Evolutionary conservation across 306 rosid species (phyloP).

Genomic region (Elaeagnus macrophylla): DNA sequence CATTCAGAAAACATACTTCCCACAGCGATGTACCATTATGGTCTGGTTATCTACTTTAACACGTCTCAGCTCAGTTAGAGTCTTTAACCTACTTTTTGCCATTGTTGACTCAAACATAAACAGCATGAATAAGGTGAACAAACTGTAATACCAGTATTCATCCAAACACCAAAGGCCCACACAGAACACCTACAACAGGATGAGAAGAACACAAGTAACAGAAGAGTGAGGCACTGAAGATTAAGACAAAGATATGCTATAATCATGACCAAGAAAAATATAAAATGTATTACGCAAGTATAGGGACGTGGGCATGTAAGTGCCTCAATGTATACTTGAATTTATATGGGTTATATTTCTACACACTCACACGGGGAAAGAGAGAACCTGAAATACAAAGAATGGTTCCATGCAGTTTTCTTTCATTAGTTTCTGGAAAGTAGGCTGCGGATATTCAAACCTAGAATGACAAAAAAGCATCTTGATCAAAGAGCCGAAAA

Average conservation of each 20-base stretch:
- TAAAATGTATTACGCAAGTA: too few relatives aligned
- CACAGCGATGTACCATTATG: conserved; percentile 85
- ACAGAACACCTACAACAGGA: conserved; percentile 68
- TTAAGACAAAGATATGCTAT: not conserved
- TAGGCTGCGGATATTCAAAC: conserved; percentile 95
- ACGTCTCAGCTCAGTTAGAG: conserved; percentile 91
- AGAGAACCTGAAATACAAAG: conserved; percentile 87
- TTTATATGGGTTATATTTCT: too few relatives aligned
- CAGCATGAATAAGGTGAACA: conserved; percentile 92
- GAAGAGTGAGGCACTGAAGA: conserved; percentile 14
- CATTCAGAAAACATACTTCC: conserved; percentile 63
- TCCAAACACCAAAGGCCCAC: conserved; percentile 99
- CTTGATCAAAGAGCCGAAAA: not conserved
- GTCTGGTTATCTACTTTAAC: conserved; percentile 93
- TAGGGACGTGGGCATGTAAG: too few relatives aligned
- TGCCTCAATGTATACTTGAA: too few relatives aligned
- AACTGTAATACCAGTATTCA: conserved; percentile 97
- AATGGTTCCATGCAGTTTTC: conserved; percentile 97
- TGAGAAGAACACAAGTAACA: conserved; percentile 3
- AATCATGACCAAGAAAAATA: too few relatives aligned
- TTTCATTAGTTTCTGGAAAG: conserved; percentile 92
- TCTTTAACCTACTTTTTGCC: conserved; percentile 96
- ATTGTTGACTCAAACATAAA: conserved; percentile 97
- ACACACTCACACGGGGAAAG: conserved; percentile 6
- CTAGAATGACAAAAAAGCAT: conserved; percentile 42